Conservation (phyloP, 23 red algal species). For the Gracilaria domingensis region DNA sequence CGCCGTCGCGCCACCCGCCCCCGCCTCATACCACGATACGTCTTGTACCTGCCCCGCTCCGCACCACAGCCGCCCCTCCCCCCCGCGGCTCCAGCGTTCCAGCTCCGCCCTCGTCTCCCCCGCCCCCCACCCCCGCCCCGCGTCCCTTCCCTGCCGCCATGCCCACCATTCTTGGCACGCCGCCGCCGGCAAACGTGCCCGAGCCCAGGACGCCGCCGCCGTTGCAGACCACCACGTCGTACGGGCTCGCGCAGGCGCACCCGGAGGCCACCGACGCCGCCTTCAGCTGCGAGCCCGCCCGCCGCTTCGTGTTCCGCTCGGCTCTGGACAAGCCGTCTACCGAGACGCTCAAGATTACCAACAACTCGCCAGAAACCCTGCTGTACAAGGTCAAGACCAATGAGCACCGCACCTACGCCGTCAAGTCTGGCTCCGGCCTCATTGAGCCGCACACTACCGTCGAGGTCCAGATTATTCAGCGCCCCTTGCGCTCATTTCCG, state of each 20-base stretch:
- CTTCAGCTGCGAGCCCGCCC: constrained; percentile 4
- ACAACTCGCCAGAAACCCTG: constrained; percentile 7
- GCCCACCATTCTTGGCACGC: constrained; percentile 14
- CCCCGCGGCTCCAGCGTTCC: not conserved
- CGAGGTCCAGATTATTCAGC: constrained; percentile 32
- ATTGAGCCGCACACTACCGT: constrained; percentile 21
- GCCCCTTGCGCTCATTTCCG: not conserved
- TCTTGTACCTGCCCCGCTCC: not conserved
- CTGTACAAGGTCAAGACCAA: constrained; percentile 48
- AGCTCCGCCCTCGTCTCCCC: no score
- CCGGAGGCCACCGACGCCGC: not conserved
- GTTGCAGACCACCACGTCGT: not conserved
- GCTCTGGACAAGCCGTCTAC: constrained; percentile 15
- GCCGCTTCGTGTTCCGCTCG: constrained; percentile 27
- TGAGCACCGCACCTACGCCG: constrained; percentile 19
- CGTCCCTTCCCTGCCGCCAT: not conserved
- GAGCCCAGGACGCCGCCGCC: constrained; percentile 25
- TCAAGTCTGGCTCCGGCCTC: constrained; percentile 24
- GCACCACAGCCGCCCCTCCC: no score
- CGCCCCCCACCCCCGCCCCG: not conserved
- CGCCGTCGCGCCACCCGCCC: no score
- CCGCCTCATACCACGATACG: no score
- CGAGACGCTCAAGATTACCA: constrained; percentile 34
- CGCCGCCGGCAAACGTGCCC: not conserved
- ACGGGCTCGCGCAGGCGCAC: not conserved